Evolutionary conservation across 2,329 filamentous ascomycete species (phyloP), one percentile per base, ranked within the genome.

Genomic region (Didymella glomerata): DNA sequence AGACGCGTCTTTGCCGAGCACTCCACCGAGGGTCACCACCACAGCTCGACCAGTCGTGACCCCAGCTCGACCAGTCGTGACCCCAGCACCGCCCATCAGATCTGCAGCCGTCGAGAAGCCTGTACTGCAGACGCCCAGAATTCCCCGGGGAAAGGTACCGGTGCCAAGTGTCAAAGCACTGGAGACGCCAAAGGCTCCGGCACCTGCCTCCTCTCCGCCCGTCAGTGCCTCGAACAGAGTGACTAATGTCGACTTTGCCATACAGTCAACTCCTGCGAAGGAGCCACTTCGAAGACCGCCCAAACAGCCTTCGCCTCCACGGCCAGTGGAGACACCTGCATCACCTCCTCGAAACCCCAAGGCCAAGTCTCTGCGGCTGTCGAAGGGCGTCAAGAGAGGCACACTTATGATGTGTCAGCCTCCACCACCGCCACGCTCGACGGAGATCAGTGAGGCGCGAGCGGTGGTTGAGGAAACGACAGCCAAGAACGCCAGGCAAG

Each of bases 341-440:
- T 62, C 68, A 13, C 67, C 69, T 5, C 61, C 61, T 27, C 66
- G 61, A 13, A 64, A 65, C 16, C 72, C 62, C 45, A 74, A 67
- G 54, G 64, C 69, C 1, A 79, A 75, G 57, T 68, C 75, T 3
- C 57, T 82, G 28, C 77, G 77, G 2, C 64, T 82, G 9, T 70
- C 77, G 13, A 67, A 68, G 5, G 76, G 73, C n/a, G 70, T 72
- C 9, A 77, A 75, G 16, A 76, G 78, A 57, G 79, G 77, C 34
- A 80, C 74, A 56, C 66, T 83, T 13, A 61, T 82, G 2, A 61
- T 82, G 0, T 82, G 79, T 54, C 78, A 81, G 52, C 67, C 76
- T n/a, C 64, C 75, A 18, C 66, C 75, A 22, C 65, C 68, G n/a
- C 62, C 51, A 25, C 50, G 27, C 2, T 38, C 54, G 16, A 61